Percentiles rank a stretch among this genome's conserved stretches.
These are phyloP conservation scores for Pelagomonas calceolata DNA, from an alignment of 108 stramenopile genomes.

Conservation along the genomic window DNA sequence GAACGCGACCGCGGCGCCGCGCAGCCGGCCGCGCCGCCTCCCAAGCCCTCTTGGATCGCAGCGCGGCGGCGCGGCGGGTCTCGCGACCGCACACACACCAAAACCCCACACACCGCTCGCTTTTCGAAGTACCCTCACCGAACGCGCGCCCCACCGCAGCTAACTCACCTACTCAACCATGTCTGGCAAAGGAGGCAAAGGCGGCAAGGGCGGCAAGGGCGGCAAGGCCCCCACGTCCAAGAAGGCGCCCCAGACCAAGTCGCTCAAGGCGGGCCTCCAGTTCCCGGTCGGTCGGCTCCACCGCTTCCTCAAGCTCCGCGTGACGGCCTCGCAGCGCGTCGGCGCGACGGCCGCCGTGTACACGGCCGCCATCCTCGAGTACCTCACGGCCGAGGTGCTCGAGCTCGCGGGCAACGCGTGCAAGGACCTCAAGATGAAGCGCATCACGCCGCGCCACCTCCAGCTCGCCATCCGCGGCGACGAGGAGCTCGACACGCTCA, in stretches of 20 bases:
- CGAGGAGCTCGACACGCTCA: constrained; percentile 94
- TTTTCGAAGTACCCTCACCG: too few relatives aligned
- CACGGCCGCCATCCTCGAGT: constrained; percentile 98
- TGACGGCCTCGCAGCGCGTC: constrained; percentile 49
- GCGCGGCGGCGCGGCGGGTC: too few relatives aligned
- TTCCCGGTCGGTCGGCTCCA: constrained; percentile 99
- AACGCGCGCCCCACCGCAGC: too few relatives aligned
- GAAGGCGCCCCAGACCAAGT: constrained; percentile 95
- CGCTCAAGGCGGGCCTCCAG: constrained; percentile 90
- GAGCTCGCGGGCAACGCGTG: constrained; percentile 98
- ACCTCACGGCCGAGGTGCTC: constrained; percentile 96
- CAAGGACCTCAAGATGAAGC: constrained; percentile 99
- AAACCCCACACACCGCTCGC: too few relatives aligned
- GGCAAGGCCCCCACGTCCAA: constrained; percentile 95
- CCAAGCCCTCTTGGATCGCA: too few relatives aligned
- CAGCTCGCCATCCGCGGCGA: constrained; percentile 98
- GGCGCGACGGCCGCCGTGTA: constrained; percentile 98
- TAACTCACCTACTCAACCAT: too few relatives aligned
- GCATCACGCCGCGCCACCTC: constrained; percentile 98
- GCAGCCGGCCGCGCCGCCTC: too few relatives aligned
- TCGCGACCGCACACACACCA: too few relatives aligned
- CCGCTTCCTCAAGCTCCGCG: constrained; percentile 91
- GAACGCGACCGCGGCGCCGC: too few relatives aligned
- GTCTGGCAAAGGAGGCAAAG: constrained; percentile 98
- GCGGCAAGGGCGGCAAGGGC: constrained; percentile 98